Percentiles rank a stretch among this genome's conserved stretches.
phyloP scores from a whole-genome alignment of 495 filamentous ascomycete species.

The Aspergillus affinis region DNA sequence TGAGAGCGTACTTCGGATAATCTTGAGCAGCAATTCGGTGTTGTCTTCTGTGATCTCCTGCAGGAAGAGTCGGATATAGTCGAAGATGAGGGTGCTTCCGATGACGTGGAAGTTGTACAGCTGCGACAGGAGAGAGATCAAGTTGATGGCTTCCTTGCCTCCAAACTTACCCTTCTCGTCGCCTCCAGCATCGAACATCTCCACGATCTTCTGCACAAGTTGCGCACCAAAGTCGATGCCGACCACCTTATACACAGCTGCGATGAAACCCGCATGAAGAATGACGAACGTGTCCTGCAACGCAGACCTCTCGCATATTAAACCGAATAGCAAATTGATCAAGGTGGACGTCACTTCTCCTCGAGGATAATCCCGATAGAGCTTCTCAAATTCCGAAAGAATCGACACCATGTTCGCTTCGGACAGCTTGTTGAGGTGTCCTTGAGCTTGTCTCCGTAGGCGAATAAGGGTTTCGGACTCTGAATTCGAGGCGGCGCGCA shows the following conservation, averaged over 20 bases:
- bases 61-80: conserved; percentile 80
- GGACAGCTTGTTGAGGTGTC: conserved; percentile 87
- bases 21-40: conserved; percentile 82
- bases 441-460: conserved; percentile 77
- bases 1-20: conserved; percentile 63
- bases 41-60: conserved; percentile 79
- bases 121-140: conserved; percentile 80
- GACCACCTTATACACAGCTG: conserved; percentile 80
- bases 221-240: conserved; percentile 88
- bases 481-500: conserved; percentile 61
- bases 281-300: conserved; percentile 87
- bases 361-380: conserved; percentile 78
- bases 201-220: conserved; percentile 71
- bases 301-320: conserved; percentile 72
- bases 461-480: conserved; percentile 67
- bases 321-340: conserved; percentile 67
- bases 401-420: conserved; percentile 85
- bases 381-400: conserved; percentile 71
- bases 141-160: conserved; percentile 72
- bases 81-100: conserved; percentile 78
- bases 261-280: conserved; percentile 85
- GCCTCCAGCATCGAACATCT: conserved; percentile 56
- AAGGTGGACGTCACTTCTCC: conserved; percentile 80
- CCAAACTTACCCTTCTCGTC: conserved; percentile 42
- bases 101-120: conserved; percentile 91